Evolutionary conservation across 352 stramenopile genomes (phyloP).

Genomic region (Pythium aphanidermatum): DNA sequence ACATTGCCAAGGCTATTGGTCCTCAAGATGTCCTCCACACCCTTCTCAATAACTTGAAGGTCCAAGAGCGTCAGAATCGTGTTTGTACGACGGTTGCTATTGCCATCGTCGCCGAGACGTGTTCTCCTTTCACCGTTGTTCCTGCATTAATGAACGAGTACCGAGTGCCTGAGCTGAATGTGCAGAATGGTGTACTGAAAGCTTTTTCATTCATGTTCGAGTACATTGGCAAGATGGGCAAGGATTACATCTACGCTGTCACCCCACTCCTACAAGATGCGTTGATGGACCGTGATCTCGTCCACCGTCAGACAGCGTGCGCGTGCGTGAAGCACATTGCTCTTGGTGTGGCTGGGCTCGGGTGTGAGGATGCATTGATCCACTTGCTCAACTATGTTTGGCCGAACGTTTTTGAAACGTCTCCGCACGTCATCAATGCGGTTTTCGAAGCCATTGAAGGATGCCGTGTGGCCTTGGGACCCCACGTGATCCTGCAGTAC

Average conservation of each 20-base stretch:
- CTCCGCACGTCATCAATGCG: slow-evolving; percentile 98
- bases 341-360: slow-evolving; percentile 93
- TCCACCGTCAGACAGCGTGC: slow-evolving; percentile 98
- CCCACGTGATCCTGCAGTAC: slow-evolving; percentile 97
- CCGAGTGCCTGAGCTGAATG: slow-evolving; percentile 98
- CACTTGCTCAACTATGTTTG: slow-evolving; percentile 99
- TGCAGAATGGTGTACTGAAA: slow-evolving; percentile 99
- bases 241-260: slow-evolving; percentile 99
- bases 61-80: slow-evolving; percentile 98
- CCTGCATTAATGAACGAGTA: slow-evolving; percentile 99
- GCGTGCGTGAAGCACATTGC: slow-evolving; percentile 98
- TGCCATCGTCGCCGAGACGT: slow-evolving; percentile 99
- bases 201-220: slow-evolving; percentile 99
- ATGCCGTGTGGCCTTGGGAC: slow-evolving; percentile 93
- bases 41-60: slow-evolving; percentile 99
- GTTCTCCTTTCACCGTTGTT: slow-evolving; percentile 98
- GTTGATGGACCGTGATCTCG: slow-evolving; percentile 98
- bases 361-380: slow-evolving; percentile 97
- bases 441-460: slow-evolving; percentile 98
- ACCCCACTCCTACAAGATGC: slow-evolving; percentile 97
- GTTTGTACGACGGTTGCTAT: slow-evolving; percentile 99
- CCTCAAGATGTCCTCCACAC: slow-evolving; percentile 99
- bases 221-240: slow-evolving; percentile 99
- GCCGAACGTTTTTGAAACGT: slow-evolving; percentile 99
- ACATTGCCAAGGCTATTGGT: slow-evolving; percentile 98